Conservation (phyloP, 768 basidiomycete genomes). For the Lactarius sanguifluus region DNA sequence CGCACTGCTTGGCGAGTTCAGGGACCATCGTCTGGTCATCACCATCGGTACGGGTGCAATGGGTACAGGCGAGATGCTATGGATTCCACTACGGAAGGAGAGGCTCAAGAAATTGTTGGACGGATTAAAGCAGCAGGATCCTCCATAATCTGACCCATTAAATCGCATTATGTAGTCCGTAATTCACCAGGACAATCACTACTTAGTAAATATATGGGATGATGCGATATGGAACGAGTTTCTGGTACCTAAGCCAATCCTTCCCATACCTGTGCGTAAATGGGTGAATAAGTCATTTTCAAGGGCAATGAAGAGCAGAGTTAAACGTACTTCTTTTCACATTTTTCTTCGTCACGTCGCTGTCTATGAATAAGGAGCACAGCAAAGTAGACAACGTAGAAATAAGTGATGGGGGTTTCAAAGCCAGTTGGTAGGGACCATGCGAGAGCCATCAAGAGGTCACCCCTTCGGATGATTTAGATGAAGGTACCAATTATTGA, state of each 20-base stretch:
- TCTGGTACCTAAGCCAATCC: constrained; percentile 91
- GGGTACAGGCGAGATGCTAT: constrained; percentile 59
- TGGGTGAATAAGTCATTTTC: constrained; percentile 3
- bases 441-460: constrained; percentile 84
- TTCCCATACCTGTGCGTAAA: constrained; percentile 69
- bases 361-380: constrained; percentile 91
- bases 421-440: constrained; percentile 96
- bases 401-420: constrained; percentile 91
- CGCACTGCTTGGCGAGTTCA: constrained; percentile 83
- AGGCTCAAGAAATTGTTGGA: constrained; percentile 50
- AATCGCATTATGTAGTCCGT: constrained; percentile 2
- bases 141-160: background rate
- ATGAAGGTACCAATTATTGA: background rate
- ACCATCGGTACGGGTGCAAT: constrained; percentile 35
- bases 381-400: constrained; percentile 87
- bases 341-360: constrained; percentile 87
- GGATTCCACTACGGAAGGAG: constrained; percentile 87
- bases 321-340: constrained; percentile 57
- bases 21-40: constrained; percentile 86
- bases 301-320: background rate
- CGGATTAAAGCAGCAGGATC: constrained; percentile 17
- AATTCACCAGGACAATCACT: background rate
- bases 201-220: constrained; percentile 77
- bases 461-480: constrained; percentile 52
- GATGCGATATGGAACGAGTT: constrained; percentile 81